Conservation (phyloP, 2,329 filamentous ascomycete genomes). For the Lachnellula cervina region DNA sequence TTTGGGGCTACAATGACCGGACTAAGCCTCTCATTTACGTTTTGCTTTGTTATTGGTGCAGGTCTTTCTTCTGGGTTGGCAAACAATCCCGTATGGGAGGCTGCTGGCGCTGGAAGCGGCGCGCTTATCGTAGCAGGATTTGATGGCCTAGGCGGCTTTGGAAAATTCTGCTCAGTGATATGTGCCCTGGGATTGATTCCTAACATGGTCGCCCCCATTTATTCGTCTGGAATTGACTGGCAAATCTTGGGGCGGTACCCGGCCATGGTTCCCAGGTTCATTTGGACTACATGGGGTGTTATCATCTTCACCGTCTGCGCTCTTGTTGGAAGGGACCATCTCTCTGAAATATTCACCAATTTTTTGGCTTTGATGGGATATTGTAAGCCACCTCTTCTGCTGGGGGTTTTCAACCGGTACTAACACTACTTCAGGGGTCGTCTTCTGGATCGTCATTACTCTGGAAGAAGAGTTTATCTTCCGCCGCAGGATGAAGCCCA, state of each 20-base stretch:
- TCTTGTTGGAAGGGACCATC: slow-evolving; percentile 54
- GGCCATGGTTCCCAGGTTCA: slow-evolving; percentile 53
- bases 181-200: slow-evolving; percentile 60
- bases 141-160: slow-evolving; percentile 54
- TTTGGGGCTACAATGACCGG: slow-evolving; percentile 54
- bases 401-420: neutral
- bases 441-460: slow-evolving; percentile 59
- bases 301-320: slow-evolving; percentile 62
- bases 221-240: slow-evolving; percentile 62
- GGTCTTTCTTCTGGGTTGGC: slow-evolving; percentile 56
- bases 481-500: slow-evolving; percentile 35
- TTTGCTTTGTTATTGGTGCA: slow-evolving; percentile 57
- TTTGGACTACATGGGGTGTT: slow-evolving; percentile 60
- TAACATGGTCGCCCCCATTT: slow-evolving; percentile 61
- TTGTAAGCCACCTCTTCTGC: slow-evolving; percentile 35
- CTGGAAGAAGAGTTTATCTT: slow-evolving; percentile 61
- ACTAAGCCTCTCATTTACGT: slow-evolving; percentile 52
- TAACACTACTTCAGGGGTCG: slow-evolving; percentile 38
- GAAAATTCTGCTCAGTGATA: slow-evolving; percentile 62
- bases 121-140: slow-evolving; percentile 61
- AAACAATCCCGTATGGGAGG: slow-evolving; percentile 49
- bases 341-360: slow-evolving; percentile 63
- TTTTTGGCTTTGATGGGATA: slow-evolving; percentile 68
- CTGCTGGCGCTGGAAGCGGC: slow-evolving; percentile 55
- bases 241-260: slow-evolving; percentile 59